Evolutionary conservation across 495 filamentous ascomycete species (phyloP).

Genomic region (Neurospora sp.): DNA sequence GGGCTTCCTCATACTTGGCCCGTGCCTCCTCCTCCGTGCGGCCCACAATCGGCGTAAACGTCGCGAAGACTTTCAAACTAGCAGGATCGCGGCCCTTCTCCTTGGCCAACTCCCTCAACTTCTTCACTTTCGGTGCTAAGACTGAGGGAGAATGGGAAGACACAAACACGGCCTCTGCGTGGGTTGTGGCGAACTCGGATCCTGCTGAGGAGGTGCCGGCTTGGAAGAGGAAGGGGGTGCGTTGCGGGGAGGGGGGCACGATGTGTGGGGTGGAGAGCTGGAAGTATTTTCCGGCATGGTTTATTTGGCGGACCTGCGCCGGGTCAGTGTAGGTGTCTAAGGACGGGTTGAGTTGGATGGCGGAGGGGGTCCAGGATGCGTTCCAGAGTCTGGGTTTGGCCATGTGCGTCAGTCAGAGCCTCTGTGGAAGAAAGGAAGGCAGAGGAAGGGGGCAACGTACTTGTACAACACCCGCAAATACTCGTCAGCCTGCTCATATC

Average conservation of each 20-base stretch:
- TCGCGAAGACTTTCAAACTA: slow-evolving; percentile 50
- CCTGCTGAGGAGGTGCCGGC: slow-evolving; percentile 52
- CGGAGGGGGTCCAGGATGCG: slow-evolving; percentile 46
- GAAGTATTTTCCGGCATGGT: slow-evolving; percentile 50
- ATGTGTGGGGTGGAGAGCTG: slow-evolving; percentile 42
- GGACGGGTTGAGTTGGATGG: slow-evolving; percentile 36
- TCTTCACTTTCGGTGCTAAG: slow-evolving; percentile 40
- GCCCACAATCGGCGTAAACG: slow-evolving; percentile 47
- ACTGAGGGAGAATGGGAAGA: slow-evolving; percentile 42
- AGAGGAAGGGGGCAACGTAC: slow-evolving; percentile 19
- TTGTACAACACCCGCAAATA: slow-evolving; percentile 48
- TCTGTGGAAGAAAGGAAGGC: background rate
- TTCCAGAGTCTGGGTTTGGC: slow-evolving; percentile 42
- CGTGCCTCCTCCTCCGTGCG: slow-evolving; percentile 46
- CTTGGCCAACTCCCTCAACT: slow-evolving; percentile 43
- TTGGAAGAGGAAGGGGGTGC: slow-evolving; percentile 56
- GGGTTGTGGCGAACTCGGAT: slow-evolving; percentile 46
- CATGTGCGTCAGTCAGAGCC: background rate
- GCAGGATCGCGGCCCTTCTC: slow-evolving; percentile 42
- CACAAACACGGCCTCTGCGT: slow-evolving; percentile 58
- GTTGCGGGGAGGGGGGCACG: slow-evolving; percentile 50
- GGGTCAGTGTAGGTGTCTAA: slow-evolving; percentile 45
- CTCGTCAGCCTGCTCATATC: slow-evolving; percentile 52
- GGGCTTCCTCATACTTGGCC: slow-evolving; percentile 41
- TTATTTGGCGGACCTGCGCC: slow-evolving; percentile 46